Base-by-base conservation (phyloP, 306 rosid genomes). In the Gillenia trifoliata region DNA sequence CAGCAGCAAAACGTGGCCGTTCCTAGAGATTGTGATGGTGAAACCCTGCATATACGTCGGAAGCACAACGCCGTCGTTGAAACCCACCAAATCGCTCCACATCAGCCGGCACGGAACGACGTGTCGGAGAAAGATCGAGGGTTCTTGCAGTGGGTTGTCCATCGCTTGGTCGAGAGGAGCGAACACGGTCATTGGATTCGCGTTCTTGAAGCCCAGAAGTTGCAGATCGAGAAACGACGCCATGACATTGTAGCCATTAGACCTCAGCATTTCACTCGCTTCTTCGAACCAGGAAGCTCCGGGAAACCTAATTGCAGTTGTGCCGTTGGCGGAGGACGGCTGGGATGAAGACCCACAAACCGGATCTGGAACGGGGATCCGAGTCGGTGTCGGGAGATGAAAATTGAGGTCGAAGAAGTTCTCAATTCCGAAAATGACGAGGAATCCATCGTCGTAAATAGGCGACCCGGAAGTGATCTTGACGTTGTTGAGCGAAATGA, bases 141-240 rank as follows among this genome's bases (percentile, higher is more conserved):
- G 85, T 54, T 80, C 76, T 0, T 84, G 73, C 68, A 16, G 78
- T 65, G 78, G 73, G 70, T 52, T 85, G 67, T 36, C 40, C 84
- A 89, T 71, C 29, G 71, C 72, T 25, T 79, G 81, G 65, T 93
- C 97, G 1, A 76, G 13, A 0, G 97, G 94, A 83, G 96, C 94
- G 30, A 93, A 87, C n/a, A 93, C 80, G 4, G 98, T 93, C 56
- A 93, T 80, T 43, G 60, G 56, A 2, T 23, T 72, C 77, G 70
- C 74, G 11, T 82, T 83, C 69, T 65, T 23, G 12, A 68, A 77
- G 50, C 86, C 89, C 60, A 76, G 20, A n/a, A 88, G 75, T 45
- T 93, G 97, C 68, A 79, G 64, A 47, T 79, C 92, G 17, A 91
- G 91, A 83, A 91, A 85, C 66, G 88, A 77, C 0, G 97, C 96